phyloP scores from a whole-genome alignment of 176 grass and related monocot species.

The Lolium rigidum region DNA sequence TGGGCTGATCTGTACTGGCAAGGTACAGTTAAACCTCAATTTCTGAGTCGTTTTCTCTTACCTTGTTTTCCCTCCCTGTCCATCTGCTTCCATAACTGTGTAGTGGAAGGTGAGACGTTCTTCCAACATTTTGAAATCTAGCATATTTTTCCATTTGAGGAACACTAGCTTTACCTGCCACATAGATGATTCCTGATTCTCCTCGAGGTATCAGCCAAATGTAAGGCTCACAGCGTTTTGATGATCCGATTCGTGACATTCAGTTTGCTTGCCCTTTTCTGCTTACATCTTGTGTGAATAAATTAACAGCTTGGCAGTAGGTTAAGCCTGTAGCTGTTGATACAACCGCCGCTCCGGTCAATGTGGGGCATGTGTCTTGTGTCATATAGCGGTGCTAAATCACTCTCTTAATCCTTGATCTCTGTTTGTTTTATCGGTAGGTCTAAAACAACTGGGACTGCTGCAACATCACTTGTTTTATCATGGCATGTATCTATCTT shows the following conservation, averaged over 20 bases:
- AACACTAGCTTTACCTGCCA: conserved; percentile 35
- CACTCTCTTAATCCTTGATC: background rate
- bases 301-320: conserved; percentile 23
- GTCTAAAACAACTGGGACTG: conserved; percentile 33
- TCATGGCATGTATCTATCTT: conserved; percentile 11
- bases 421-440: background rate
- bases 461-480: conserved; percentile 31
- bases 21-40: background rate
- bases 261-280: conserved; percentile 24
- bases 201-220: conserved; percentile 48
- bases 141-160: background rate
- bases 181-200: conserved; percentile 33
- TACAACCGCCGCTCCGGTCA: conserved; percentile 25
- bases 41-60: background rate
- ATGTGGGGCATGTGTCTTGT: conserved; percentile 36
- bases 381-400: conserved; percentile 26
- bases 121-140: conserved; percentile 13
- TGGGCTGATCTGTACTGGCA: background rate
- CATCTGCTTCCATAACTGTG: conserved; percentile 13
- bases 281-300: conserved; percentile 23
- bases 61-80: background rate
- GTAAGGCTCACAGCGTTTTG: conserved; percentile 39
- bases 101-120: background rate
- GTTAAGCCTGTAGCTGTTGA: conserved; percentile 30
- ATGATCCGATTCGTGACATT: conserved; percentile 16